Base-by-base conservation (phyloP, 2,329 filamentous ascomycete species). In the Neobulgaria alba region DNA sequence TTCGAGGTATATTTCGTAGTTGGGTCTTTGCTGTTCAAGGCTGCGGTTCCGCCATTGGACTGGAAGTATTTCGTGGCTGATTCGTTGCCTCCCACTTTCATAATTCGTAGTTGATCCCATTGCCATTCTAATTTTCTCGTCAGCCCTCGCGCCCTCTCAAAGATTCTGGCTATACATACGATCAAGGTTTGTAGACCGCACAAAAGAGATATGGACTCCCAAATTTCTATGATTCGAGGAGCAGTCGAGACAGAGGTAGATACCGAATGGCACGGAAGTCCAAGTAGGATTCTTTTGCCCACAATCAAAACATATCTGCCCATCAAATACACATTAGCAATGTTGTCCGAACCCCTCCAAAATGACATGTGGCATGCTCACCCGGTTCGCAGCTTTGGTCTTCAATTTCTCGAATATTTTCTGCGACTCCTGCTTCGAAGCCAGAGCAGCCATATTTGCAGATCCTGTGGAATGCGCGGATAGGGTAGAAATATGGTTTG, bases 81-180 rank as follows among this genome's bases (percentile, higher is more conserved):
- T 67, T 96, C 90, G 60, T 98, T 98, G 43, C 92, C 92, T 51
- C 92, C 92, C 12, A 96, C 88, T 68, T 98, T 98, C 90, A 98
- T 96, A 43, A 90, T 67, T 38, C 92, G 85, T 46, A 98, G 75
- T 64, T 98, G 92, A 54, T 95, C 88, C 92, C 92, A 98, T 84
- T 95, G 88, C 92, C 92, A 98, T 70, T 86, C 82, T 85, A 56
- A 29, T 29, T 32, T 17, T 35, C 49, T 43, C 49, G 50, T 63
- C 48, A 62, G 46, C 30, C 23, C 9, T 18, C 10, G 7, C 15
- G 3, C 29, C 18, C 12, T 10, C 15, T 4, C 10, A 45, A 39
- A 45, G 46, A 32, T 8, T 36, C 23, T 21, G 33, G 41, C 45
- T 20, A 61, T 57, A 71, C 87, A 61, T 85, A 96, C 90, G 88